Percentiles rank a stretch among this genome's conserved stretches.
Conservation (phyloP, 768 basidiomycete genomes). For the Pleurotus tuoliensis region DNA sequence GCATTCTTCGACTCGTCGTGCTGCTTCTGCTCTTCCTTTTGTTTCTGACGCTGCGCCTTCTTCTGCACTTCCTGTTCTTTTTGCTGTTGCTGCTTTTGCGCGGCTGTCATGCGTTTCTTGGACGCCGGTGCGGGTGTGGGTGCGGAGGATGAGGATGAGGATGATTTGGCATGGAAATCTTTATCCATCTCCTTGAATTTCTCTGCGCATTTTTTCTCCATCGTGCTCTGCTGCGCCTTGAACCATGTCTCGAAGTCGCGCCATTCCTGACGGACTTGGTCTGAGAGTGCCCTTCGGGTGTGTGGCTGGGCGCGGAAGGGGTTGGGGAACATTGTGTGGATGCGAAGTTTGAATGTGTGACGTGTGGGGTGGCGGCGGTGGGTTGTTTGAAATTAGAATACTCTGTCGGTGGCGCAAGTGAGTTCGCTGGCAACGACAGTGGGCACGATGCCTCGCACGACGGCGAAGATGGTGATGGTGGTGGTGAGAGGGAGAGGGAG, state of each 20-base stretch:
- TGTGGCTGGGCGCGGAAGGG: constrained; percentile 12
- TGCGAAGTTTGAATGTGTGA: background rate
- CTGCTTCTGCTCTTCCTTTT: constrained; percentile 14
- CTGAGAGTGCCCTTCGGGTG: constrained; percentile 4
- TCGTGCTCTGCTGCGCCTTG: constrained; percentile 18
- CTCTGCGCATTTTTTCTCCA: constrained; percentile 22
- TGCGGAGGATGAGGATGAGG: background rate
- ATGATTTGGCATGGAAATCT: background rate
- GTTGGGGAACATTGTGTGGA: constrained; percentile 11
- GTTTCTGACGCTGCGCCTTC: background rate
- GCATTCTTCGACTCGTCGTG: constrained; percentile 25
- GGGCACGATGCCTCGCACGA: background rate
- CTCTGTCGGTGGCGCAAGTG: constrained; percentile 3
- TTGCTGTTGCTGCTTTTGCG: constrained; percentile 8
- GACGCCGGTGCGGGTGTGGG: constrained; percentile 20
- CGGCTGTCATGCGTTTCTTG: constrained; percentile 6
- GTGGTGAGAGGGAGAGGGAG: background rate
- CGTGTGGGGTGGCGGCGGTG: too few species aligned
- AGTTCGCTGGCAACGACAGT: background rate
- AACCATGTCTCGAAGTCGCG: constrained; percentile 30
- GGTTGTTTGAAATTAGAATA: background rate
- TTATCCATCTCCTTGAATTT: constrained; percentile 22
- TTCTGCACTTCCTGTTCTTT: background rate
- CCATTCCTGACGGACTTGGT: constrained; percentile 31
- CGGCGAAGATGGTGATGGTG: background rate